Conservation (phyloP, 176 grass and related monocot genomes). For the Secale cereale region DNA sequence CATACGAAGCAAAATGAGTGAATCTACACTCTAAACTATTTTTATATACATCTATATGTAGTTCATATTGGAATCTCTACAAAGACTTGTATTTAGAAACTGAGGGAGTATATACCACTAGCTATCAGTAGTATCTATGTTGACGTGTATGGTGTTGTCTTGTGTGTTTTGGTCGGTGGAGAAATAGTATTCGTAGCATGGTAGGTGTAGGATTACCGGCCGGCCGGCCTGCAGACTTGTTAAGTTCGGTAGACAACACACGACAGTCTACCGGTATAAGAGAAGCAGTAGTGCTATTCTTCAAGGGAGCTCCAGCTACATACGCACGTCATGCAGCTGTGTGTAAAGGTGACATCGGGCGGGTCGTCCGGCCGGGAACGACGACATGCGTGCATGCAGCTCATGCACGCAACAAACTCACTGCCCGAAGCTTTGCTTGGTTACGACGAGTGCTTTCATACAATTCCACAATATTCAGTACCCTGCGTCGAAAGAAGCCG, state of each 20-base stretch:
- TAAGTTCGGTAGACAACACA: background rate
- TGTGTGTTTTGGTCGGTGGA: slow-evolving; percentile 24
- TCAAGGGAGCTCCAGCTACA: slow-evolving; percentile 18
- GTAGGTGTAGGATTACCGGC: background rate
- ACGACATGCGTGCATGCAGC: too few species aligned
- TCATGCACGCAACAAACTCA: background rate
- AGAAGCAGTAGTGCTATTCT: background rate
- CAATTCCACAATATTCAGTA: too few species aligned
- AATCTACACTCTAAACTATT: too few species aligned
- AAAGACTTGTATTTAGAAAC: too few species aligned
- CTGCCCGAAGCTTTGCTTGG: too few species aligned
- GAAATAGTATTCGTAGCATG: slow-evolving; percentile 3
- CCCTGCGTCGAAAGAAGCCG: too few species aligned
- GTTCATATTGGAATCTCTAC: too few species aligned
- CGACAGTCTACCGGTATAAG: background rate
- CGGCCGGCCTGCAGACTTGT: background rate
- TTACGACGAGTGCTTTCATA: too few species aligned
- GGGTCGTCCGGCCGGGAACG: background rate
- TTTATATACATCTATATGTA: too few species aligned
- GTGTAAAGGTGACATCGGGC: background rate
- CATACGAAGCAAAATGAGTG: too few species aligned
- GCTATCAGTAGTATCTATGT: too few species aligned
- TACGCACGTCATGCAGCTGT: background rate
- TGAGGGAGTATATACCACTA: too few species aligned
- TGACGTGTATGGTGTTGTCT: background rate